Conservation (phyloP, 129 eudicot genomes). For the carrot (Daucus carota) region DNA sequence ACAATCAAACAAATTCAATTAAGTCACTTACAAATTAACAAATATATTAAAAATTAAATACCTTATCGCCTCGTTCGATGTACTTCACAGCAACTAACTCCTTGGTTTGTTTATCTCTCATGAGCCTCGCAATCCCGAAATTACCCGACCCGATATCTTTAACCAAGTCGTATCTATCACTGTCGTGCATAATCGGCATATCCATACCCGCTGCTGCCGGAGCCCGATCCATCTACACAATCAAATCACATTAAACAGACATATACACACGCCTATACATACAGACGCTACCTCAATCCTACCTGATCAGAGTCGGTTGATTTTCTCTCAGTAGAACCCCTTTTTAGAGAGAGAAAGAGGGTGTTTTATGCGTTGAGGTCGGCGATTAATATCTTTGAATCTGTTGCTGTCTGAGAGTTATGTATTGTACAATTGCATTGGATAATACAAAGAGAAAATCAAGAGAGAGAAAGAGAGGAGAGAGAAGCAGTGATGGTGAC, state of each 20-base stretch:
- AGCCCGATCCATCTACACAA: constrained; percentile 57
- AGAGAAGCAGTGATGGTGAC: constrained; percentile 38
- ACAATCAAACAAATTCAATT: not conserved
- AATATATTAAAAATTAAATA: constrained; percentile 14
- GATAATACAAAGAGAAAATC: constrained; percentile 9
- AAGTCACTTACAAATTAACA: not conserved
- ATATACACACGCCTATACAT: not conserved
- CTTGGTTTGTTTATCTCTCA: constrained; percentile 79
- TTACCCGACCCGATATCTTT: constrained; percentile 82
- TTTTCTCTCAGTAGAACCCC: not conserved
- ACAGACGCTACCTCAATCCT: not conserved
- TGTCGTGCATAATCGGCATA: constrained; percentile 86
- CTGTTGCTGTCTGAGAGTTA: not conserved
- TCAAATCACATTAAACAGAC: constrained; percentile 18
- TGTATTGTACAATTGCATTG: constrained; percentile 14
- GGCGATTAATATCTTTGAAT: constrained; percentile 15
- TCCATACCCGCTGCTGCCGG: constrained; percentile 51
- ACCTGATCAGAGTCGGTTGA: constrained; percentile 16
- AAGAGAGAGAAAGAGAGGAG: not conserved
- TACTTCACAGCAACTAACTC: constrained; percentile 91
- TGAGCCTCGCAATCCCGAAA: constrained; percentile 77
- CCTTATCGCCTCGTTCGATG: constrained; percentile 89
- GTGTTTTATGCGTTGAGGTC: constrained; percentile 1
- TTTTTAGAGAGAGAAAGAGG: not conserved
- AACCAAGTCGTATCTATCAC: constrained; percentile 79